Conservation (phyloP, 129 eudicot species). For the Lonicera japonica region DNA sequence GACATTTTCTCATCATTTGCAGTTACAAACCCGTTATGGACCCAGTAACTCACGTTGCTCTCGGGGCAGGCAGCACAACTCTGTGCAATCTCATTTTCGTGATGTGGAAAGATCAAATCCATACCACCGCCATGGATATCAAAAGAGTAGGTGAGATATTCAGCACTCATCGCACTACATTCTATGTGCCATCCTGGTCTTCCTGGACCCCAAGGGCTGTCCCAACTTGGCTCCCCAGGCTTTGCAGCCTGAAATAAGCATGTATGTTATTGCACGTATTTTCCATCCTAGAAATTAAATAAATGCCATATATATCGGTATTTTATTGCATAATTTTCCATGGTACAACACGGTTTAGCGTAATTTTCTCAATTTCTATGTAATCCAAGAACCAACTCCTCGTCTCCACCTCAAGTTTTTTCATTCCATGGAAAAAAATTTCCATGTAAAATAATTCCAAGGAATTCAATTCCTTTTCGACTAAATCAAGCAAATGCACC, state of each 20-base stretch:
- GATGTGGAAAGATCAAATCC: slow-evolving; percentile 93
- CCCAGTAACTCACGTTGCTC: slow-evolving; percentile 70
- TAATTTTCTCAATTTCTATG: no score
- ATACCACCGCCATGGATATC: slow-evolving; percentile 97
- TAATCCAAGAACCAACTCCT: no score
- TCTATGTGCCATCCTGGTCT: slow-evolving; percentile 99
- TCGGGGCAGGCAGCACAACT: slow-evolving; percentile 86
- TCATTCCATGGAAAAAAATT: no score
- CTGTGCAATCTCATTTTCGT: slow-evolving; percentile 95
- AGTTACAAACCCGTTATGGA: slow-evolving; percentile 92
- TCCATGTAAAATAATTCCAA: no score
- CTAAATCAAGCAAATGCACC: no score
- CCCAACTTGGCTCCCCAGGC: slow-evolving; percentile 89
- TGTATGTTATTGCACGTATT: no score
- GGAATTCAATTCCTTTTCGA: no score
- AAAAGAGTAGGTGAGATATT: slow-evolving; percentile 55
- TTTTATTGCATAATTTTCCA: no score
- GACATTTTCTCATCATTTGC: slow-evolving; percentile 85
- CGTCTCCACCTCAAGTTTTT: no score
- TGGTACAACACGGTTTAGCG: no score
- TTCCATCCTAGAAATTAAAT: no score
- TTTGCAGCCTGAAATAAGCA: slow-evolving; percentile 66
- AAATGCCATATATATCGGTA: no score
- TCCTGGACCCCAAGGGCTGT: slow-evolving; percentile 99
- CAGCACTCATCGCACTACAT: slow-evolving; percentile 94